phyloP scores from a whole-genome alignment of 768 basidiomycete genomes.

The Tulasnella sp. region DNA sequence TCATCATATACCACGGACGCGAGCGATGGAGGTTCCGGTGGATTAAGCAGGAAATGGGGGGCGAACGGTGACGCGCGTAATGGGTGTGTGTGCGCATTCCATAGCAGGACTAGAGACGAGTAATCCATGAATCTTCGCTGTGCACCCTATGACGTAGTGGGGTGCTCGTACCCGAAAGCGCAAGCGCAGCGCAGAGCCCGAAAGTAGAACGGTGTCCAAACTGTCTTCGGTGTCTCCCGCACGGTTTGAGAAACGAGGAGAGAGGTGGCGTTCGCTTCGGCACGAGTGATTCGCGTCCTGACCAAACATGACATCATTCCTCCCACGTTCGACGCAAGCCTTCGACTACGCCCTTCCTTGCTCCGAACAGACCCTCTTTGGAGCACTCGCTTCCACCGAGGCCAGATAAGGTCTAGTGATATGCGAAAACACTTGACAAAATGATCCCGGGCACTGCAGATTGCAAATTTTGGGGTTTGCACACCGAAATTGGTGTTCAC shows the following conservation, averaged over 20 bases:
- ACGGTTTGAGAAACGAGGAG: background rate
- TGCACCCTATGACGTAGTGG: slow-evolving; percentile 13
- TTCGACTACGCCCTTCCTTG: background rate
- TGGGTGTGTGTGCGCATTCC: background rate
- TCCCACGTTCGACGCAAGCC: slow-evolving; percentile 4
- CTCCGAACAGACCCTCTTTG: slow-evolving; percentile 2
- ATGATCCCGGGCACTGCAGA: background rate
- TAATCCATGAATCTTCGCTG: background rate
- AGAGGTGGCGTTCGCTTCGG: background rate
- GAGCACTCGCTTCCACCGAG: background rate
- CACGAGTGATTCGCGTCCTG: background rate
- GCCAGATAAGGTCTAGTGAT: slow-evolving; percentile 9
- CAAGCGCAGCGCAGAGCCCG: background rate
- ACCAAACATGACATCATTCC: background rate
- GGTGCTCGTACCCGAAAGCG: background rate
- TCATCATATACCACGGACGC: background rate
- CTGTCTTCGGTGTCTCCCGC: slow-evolving; percentile 8
- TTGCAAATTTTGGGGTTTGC: background rate
- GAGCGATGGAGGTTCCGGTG: background rate
- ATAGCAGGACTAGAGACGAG: background rate
- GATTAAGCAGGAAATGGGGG: background rate
- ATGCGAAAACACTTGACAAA: background rate
- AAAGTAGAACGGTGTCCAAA: slow-evolving; percentile 1
- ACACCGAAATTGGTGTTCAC: background rate
- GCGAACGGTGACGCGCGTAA: background rate